Percentiles rank a stretch among this genome's conserved stretches.
These are phyloP conservation scores for Ocimum tenuiflorum DNA, from an alignment of 257 asterid genomes.

Conservation along the genomic window DNA sequence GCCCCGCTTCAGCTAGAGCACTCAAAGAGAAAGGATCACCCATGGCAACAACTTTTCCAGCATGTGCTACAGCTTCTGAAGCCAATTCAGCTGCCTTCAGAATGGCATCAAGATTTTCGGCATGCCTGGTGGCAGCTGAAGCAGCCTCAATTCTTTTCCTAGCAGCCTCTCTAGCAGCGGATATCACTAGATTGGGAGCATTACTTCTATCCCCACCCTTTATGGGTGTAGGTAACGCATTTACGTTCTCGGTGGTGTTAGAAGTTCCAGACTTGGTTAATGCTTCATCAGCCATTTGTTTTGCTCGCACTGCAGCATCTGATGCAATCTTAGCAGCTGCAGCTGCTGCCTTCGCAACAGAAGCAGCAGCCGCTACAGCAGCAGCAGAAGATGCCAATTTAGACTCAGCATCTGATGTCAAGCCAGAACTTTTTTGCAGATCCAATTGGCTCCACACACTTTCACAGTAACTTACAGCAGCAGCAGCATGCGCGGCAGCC, in stretches of 20 bases:
- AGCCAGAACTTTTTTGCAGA: conserved; percentile 51
- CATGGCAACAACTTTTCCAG: conserved; percentile 81
- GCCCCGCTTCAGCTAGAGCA: conserved; percentile 66
- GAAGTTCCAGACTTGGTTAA: conserved; percentile 30
- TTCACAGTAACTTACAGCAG: conserved; percentile 73
- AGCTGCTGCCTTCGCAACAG: conserved; percentile 98
- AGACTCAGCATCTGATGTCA: conserved; percentile 56
- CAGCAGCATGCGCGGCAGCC: conserved; percentile 74
- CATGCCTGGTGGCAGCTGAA: conserved; percentile 90
- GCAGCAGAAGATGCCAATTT: conserved; percentile 84
- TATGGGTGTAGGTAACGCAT: conserved; percentile 57
- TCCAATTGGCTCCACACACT: conserved; percentile 67
- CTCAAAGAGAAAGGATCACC: conserved; percentile 68
- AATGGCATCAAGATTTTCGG: conserved; percentile 85
- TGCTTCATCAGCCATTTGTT: conserved; percentile 84
- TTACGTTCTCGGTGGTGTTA: conserved; percentile 19
- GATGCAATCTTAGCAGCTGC: conserved; percentile 95
- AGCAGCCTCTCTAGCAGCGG: conserved; percentile 92
- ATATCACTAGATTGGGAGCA: conserved; percentile 50
- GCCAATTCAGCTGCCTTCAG: conserved; percentile 94
- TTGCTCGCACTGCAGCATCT: conserved; percentile 73
- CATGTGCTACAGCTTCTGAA: conserved; percentile 91
- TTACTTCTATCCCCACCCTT: conserved; percentile 41
- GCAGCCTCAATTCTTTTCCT: conserved; percentile 88
- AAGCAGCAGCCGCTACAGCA: conserved; percentile 86